Evolutionary conservation across 208 protist species (phyloP).

Genomic region (Wallacemonas sp.): DNA sequence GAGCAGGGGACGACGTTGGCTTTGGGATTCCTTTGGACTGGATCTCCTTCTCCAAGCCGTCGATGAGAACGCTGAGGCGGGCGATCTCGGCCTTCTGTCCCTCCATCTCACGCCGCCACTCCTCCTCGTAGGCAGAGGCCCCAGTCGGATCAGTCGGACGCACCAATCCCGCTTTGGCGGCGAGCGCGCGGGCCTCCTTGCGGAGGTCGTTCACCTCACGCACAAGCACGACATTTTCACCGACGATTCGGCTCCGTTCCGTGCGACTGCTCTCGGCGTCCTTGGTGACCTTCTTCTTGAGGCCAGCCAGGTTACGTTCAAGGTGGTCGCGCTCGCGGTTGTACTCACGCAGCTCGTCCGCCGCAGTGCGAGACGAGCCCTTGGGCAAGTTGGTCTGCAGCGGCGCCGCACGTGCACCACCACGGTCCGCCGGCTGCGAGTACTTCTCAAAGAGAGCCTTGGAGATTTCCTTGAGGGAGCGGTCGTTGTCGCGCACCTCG

Average conservation of each 20-base stretch:
- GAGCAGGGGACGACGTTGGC: conserved; percentile 24
- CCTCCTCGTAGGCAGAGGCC: conserved; percentile 69
- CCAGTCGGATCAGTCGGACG: conserved; percentile 44
- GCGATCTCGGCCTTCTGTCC: conserved; percentile 87
- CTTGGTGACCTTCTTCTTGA: conserved; percentile 94
- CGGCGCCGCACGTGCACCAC: conserved; percentile 50
- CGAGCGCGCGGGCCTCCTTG: conserved; percentile 91
- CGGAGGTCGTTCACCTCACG: conserved; percentile 97
- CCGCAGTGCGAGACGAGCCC: conserved; percentile 62
- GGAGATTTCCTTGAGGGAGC: conserved; percentile 89
- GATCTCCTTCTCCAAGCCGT: conserved; percentile 70
- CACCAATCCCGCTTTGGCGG: conserved; percentile 62
- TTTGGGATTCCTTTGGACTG: conserved; percentile 65
- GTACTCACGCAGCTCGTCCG: conserved; percentile 95
- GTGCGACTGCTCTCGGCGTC: conserved; percentile 91
- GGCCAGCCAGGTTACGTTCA: conserved; percentile 91
- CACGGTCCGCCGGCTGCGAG: conserved; percentile 50
- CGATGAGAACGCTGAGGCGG: conserved; percentile 62
- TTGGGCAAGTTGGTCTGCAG: conserved; percentile 64
- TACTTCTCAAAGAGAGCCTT: conserved; percentile 93
- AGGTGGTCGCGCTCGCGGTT: conserved; percentile 95
- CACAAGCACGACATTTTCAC: conserved; percentile 96
- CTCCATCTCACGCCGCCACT: conserved; percentile 79
- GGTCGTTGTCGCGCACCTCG: conserved; percentile 49
- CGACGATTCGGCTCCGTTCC: conserved; percentile 92